Evolutionary conservation across 2,329 filamentous ascomycete genomes (phyloP), one percentile per base, ranked within the genome.

Genomic region (Calonectria pauciramosa): DNA sequence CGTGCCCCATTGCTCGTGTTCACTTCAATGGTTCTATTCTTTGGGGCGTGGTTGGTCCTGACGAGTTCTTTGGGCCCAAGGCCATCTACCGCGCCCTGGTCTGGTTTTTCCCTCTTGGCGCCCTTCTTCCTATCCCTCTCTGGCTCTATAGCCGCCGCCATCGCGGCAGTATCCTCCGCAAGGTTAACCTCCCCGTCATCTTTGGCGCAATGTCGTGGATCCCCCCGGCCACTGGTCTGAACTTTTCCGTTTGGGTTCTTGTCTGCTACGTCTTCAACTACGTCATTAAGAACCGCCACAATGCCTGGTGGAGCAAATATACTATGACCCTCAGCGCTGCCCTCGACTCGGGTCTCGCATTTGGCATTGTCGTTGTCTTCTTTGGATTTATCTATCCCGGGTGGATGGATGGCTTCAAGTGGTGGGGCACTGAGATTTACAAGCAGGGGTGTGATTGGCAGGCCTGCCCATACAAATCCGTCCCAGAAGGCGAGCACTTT

Each of bases 1-100:
- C 94, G 20, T 98, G 95, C 79, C 95, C 95, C 20, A 94, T 97
- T 71, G 95, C 95, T 0, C 91, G 94, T 18, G 95, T 97, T 1
- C 95, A 97, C 84, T 98, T 97, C 88, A 97, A 97, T 84, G 95
- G 95, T 68, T 95, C 93, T 70, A 96, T 98, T 71, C 90, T 97
- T 4, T 98, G 95, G 95, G 95, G 95, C 59, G 94, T 97, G 9
- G 94, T 97, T 16, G 95, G 95, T 0, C 95, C 95, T 0, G 86
- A 89, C 70, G 93, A 96, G 79, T 97, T 97, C 88, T 97, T 98
- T 80, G 95, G 95, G 0, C 90, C 90, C 1, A 89, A 89, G 38
- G 94, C 94, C 20, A 92, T 94, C 9, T 97, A 98, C 83, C 90
- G 93, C 23, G 89, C 91, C 11, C 89, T 97, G 1, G 91, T 97